These are phyloP conservation scores for Colletotrichum phormii DNA, from an alignment of 2,329 filamentous ascomycete genomes.

Conservation along the genomic window DNA sequence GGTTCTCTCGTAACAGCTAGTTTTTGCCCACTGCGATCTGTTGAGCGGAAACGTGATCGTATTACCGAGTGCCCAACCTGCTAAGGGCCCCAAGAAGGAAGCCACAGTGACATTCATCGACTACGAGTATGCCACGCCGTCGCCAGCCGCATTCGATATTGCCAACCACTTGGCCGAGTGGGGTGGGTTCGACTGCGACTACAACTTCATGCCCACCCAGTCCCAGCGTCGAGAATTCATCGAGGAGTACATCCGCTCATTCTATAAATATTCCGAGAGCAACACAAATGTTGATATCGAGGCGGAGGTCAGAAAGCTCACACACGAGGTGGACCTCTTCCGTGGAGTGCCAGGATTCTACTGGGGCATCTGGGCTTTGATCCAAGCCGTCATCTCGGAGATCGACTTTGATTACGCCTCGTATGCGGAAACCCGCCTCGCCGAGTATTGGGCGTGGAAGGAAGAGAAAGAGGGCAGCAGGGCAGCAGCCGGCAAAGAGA, in stretches of 20 bases:
- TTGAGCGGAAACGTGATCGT: conserved; percentile 97
- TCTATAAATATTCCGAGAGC: conserved; percentile 66
- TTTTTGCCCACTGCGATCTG: conserved; percentile 96
- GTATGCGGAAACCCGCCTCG: conserved; percentile 87
- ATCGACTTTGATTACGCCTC: conserved; percentile 97
- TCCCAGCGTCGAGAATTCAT: conserved; percentile 84
- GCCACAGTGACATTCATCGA: conserved; percentile 88
- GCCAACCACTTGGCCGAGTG: conserved; percentile 99
- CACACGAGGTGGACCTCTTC: conserved; percentile 86
- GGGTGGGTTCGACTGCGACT: conserved; percentile 97
- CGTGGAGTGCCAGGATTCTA: conserved; percentile 90
- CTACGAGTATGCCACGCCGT: conserved; percentile 97
- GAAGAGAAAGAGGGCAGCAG: conserved; percentile 76
- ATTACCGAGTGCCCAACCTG: conserved; percentile 60
- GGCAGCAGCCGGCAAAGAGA: conserved; percentile 61
- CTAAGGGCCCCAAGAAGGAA: conserved; percentile 48
- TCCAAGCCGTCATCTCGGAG: conserved; percentile 92
- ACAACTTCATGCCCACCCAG: conserved; percentile 81
- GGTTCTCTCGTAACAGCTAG: conserved; percentile 63
- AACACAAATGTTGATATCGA: conserved; percentile 61
- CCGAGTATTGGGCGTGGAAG: conserved; percentile 95
- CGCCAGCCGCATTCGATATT: conserved; percentile 94
- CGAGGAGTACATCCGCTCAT: conserved; percentile 82
- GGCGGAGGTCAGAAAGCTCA: conserved; percentile 75
- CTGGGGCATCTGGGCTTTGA: conserved; percentile 95